Conservation (phyloP, 139 green algal species). For the Ettlia oleoabundans region DNA sequence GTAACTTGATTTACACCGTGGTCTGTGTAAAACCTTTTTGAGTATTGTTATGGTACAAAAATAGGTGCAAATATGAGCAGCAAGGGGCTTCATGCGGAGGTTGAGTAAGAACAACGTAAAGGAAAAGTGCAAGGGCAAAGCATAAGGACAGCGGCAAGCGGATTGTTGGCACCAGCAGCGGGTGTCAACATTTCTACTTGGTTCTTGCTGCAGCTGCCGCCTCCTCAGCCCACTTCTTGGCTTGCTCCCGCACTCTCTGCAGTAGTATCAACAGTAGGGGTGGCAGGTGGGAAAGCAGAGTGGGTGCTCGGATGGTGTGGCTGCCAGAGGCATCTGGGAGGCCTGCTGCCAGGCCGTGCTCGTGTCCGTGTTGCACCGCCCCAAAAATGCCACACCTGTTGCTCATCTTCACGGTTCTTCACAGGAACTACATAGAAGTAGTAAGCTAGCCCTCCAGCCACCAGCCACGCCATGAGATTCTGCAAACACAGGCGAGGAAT, state of each 20-base stretch:
- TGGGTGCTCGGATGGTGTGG: neutral
- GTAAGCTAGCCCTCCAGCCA: constrained; percentile 20
- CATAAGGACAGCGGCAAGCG: neutral
- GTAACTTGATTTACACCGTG: too few relatives aligned
- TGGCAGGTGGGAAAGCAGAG: neutral
- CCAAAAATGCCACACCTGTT: neutral
- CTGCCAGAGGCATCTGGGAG: neutral
- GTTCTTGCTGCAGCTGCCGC: neutral
- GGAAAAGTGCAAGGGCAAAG: neutral
- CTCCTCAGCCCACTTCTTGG: constrained; percentile 28
- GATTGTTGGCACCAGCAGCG: neutral
- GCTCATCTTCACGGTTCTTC: neutral
- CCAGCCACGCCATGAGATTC: constrained; percentile 19
- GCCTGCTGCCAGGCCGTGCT: neutral
- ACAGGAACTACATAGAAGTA: constrained; percentile 13
- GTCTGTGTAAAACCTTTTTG: too few relatives aligned
- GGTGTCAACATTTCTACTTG: neutral
- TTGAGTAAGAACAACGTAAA: neutral
- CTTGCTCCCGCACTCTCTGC: constrained; percentile 22
- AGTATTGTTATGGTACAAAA: too few relatives aligned
- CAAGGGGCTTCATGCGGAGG: too few relatives aligned
- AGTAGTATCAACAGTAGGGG: neutral
- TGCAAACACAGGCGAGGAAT: neutral
- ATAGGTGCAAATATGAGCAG: too few relatives aligned
- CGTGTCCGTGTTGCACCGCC: too few relatives aligned